Evolutionary conservation across 306 rosid species (phyloP), one percentile per base, ranked within the genome.

Genomic region (Acacia crassicarpa): DNA sequence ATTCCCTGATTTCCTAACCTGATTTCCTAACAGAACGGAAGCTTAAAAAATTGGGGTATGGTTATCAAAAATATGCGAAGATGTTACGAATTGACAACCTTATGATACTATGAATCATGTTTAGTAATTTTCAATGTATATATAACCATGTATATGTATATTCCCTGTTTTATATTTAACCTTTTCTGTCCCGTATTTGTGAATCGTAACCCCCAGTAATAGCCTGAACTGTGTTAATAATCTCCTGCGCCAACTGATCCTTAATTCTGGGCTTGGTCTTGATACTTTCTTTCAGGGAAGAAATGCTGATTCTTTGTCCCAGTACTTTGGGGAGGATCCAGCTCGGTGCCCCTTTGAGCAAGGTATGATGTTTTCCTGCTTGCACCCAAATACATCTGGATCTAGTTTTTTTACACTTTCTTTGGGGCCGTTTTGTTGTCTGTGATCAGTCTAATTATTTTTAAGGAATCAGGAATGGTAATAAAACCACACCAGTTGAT

Each of bases 291-390:
- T 85, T 49, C 90, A 95, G 99, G 99, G 99, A 81, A 90, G 98
- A 92, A 93, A 85, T 78, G 99, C 99, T 25, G 99, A 95, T 84
- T 95, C 99, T 48, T 88, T 95, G 89, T 95, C 97, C 74, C 95
- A 92, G 81, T 95, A 95, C 90, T 95, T 95, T 35, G 99, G 99
- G 58, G 99, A 95, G 91, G 99, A 95, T 91, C 99, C 99, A 76
- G 92, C 98, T 77, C 89, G 98, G 82, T 95, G 96, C 82, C 99
- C 99, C 49, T 95, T 95, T 83, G 99, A 95, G 88, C 99, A 95
- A 95, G 99, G 99, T 95, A 56, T 86, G 90, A 43, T 74, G 43
- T 51, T 82, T 68, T 38, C 80, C 78, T 78, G 46, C 71, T 33
- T 35, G n/a, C 23, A 40, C 59, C 25, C 54, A 32, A 66, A 69